Evolutionary conservation across 1,139 yeast genomes (phyloP).

Genomic region (Zygotorulaspora mrakii): DNA sequence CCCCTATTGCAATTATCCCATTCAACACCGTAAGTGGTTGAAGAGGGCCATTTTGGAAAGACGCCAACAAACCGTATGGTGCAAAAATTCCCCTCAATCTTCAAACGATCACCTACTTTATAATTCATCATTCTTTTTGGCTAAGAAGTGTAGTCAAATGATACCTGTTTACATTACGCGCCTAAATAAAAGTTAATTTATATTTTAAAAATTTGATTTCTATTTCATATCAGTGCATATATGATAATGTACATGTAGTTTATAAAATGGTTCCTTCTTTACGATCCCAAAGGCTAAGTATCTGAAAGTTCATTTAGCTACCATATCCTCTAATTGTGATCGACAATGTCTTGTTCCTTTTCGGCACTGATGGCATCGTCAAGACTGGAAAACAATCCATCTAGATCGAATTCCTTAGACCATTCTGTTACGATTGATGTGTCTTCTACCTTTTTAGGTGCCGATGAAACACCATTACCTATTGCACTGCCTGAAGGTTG

Average conservation of each 20-base stretch:
- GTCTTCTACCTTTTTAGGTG: conserved; percentile 55
- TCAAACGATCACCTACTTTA: conserved; percentile 44
- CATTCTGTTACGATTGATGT: conserved; percentile 83
- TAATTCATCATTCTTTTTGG: conserved; percentile 10
- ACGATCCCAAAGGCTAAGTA: too few relatives aligned
- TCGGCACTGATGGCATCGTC: conserved; percentile 31
- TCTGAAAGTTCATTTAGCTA: too few relatives aligned
- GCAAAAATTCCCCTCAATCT: conserved; percentile 49
- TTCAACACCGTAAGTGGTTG: conserved; percentile 68
- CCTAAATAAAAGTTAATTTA: too few relatives aligned
- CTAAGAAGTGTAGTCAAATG: too few relatives aligned
- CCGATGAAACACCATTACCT: conserved; percentile 37
- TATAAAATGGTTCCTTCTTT: too few relatives aligned
- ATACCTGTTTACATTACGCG: too few relatives aligned
- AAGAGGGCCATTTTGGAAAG: conserved; percentile 58
- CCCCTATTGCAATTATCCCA: conserved; percentile 69
- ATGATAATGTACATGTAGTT: too few relatives aligned
- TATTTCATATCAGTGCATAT: too few relatives aligned
- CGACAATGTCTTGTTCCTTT: conserved; percentile 9
- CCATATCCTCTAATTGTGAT: too few relatives aligned
- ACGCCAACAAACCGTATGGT: conserved; percentile 63
- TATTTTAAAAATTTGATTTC: too few relatives aligned
- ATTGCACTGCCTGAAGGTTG: conserved; percentile 24
- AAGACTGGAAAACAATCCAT: conserved; percentile 56
- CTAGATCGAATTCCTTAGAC: conserved; percentile 93